These are phyloP conservation scores for Coffea humblotiana DNA, from an alignment of 305 asterid species.

Conservation along the genomic window DNA sequence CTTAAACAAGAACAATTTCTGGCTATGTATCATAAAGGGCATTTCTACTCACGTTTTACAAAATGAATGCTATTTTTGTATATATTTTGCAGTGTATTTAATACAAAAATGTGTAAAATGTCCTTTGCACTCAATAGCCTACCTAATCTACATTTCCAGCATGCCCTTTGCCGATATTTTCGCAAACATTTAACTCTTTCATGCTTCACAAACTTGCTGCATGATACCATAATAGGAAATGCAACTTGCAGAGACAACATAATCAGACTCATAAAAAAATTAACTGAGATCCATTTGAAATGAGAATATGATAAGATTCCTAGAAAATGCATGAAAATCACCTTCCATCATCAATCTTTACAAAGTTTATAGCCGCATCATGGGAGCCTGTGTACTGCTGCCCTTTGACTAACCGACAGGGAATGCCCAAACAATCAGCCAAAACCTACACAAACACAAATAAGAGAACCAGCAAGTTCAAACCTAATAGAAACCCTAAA, in stretches of 20 bases:
- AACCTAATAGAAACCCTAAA: constrained; percentile 3
- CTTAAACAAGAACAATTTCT: neutral
- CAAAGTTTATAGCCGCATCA: constrained; percentile 89
- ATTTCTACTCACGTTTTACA: neutral
- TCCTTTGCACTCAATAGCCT: neutral
- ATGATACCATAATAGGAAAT: neutral
- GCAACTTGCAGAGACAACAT: neutral
- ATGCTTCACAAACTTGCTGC: neutral
- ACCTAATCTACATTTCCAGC: neutral
- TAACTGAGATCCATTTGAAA: neutral
- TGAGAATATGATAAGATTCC: constrained; percentile 4
- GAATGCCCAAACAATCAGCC: constrained; percentile 83
- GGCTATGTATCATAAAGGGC: neutral
- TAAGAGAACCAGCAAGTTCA: constrained; percentile 16
- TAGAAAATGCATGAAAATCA: constrained; percentile 25
- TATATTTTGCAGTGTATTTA: neutral
- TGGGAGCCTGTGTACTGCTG: constrained; percentile 80
- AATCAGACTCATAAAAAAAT: neutral
- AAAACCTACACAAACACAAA: constrained; percentile 65
- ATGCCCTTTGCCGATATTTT: neutral
- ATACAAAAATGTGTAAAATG: neutral
- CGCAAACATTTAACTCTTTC: neutral
- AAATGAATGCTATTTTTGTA: neutral
- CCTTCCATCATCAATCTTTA: constrained; percentile 74
- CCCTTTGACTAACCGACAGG: constrained; percentile 92